Evolutionary conservation across 1,284 basidiomycete genomes (phyloP).

Genomic region (Heimioporus retisporus): DNA sequence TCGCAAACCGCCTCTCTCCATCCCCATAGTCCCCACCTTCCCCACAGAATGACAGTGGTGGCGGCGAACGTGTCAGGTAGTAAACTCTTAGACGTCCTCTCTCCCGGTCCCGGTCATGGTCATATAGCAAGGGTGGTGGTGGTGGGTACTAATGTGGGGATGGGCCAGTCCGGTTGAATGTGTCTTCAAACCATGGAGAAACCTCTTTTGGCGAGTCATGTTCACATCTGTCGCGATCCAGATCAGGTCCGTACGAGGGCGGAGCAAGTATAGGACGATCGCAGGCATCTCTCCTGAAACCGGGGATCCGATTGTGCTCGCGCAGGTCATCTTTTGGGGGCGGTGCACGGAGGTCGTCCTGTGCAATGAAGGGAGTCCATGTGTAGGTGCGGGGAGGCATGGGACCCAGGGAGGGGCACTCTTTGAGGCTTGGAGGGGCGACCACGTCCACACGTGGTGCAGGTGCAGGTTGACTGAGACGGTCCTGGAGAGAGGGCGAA

Average conservation of each 20-base stretch:
- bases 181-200: slow-evolving; percentile 41
- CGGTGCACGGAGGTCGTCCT: slow-evolving; percentile 46
- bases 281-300: slow-evolving; percentile 45
- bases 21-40: slow-evolving; percentile 33
- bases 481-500: no score
- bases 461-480: slow-evolving; percentile 31
- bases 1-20: slow-evolving; percentile 42
- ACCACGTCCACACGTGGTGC: slow-evolving; percentile 26
- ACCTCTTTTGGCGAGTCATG: slow-evolving; percentile 46
- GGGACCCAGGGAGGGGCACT: slow-evolving; percentile 47
- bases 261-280: slow-evolving; percentile 32
- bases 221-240: slow-evolving; percentile 46
- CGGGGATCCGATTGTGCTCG: slow-evolving; percentile 38
- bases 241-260: slow-evolving; percentile 46
- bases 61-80: slow-evolving; percentile 37
- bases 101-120: slow-evolving; percentile 36
- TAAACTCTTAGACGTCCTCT: slow-evolving; percentile 34
- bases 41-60: slow-evolving; percentile 33
- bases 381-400: slow-evolving; percentile 33
- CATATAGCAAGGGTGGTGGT: slow-evolving; percentile 29
- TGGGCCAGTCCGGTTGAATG: slow-evolving; percentile 29
- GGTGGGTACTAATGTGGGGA: slow-evolving; percentile 38
- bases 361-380: slow-evolving; percentile 41
- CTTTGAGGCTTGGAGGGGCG: slow-evolving; percentile 50
- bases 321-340: slow-evolving; percentile 37